These are phyloP conservation scores for Glebionis coronaria DNA, from an alignment of 129 eudicot species.

Conservation along the genomic window DNA sequence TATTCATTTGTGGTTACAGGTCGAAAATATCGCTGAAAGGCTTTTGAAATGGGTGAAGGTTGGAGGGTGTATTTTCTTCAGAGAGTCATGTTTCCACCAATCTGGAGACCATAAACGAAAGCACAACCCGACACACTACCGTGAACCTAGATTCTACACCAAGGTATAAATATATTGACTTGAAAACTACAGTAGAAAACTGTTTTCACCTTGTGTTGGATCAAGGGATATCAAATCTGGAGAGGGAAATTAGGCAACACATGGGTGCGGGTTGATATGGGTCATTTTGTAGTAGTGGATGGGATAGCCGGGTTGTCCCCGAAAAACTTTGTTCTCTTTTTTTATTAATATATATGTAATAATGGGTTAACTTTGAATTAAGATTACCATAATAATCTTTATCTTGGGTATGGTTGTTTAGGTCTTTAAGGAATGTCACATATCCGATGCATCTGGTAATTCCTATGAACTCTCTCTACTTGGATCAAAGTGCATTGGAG, in stretches of 20 bases:
- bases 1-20: conserved; percentile 40
- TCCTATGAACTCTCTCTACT: conserved; percentile 75
- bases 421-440: conserved; percentile 80
- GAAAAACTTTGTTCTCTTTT: neutral
- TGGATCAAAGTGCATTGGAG: conserved; percentile 96
- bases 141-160: conserved; percentile 93
- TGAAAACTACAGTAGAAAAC: neutral
- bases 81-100: conserved; percentile 98
- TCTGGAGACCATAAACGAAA: conserved; percentile 93
- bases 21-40: conserved; percentile 61
- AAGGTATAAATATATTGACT: conserved; percentile 48
- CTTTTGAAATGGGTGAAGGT: conserved; percentile 90
- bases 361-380: no score
- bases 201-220: neutral
- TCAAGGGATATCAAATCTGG: neutral
- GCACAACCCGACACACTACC: conserved; percentile 90
- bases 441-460: conserved; percentile 57
- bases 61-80: conserved; percentile 88
- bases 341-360: no score
- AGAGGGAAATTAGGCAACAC: neutral
- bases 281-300: neutral
- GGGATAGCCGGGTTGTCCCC: neutral
- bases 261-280: neutral
- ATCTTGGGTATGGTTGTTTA: conserved; percentile 29
- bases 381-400: no score